Base-by-base conservation (phyloP, 768 basidiomycete genomes). In the Boletus sp. region DNA sequence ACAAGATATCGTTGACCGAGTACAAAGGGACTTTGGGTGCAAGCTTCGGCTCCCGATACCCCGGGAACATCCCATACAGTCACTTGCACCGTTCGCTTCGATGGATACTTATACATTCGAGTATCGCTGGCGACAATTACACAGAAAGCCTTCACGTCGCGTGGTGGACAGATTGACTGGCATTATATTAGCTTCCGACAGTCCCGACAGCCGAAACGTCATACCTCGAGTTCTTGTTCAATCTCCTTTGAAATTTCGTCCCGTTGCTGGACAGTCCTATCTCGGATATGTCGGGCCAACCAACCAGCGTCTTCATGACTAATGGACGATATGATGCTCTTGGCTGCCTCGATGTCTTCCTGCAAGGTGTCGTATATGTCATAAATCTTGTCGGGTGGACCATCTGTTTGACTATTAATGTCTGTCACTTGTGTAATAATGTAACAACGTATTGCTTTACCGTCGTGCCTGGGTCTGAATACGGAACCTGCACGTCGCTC, bases 61-160 rank as follows among this genome's bases (percentile, higher is more conserved):
- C 73, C 73, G 4, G 81, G 71, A 3, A 82, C 85, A 62, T 95
- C 90, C 91, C 91, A 94, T 4, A 95, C 79, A 0, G 88, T 94
- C 50, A 98, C 60, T 65, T 90, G 88, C 0, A 85, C 93, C 2
- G 72, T 76, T 47, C 90, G 79, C 55, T 79, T 74, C 8, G 81
- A 73, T 0, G 78, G 76, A 48, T 78, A 74, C 55, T 79, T 77
- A 1, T 64, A 59, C 27, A 83, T 85, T 34, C 76, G 75, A 17
- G 82, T 80, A 64, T 90, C 94, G 58, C 80, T 74, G 15, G 87
- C 78, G 14, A 84, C 74, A 15, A 93, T 64, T 6, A 95, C 82
- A 40, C 91, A 78, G 72, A 96, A 93, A 48, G 77, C 83, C 39
- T 85, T 82, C 13, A 93, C 84, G 23, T 89, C 72, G 7, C 94